Conservation (phyloP, 2,329 filamentous ascomycete species). For the Aspergillus bombycis region DNA sequence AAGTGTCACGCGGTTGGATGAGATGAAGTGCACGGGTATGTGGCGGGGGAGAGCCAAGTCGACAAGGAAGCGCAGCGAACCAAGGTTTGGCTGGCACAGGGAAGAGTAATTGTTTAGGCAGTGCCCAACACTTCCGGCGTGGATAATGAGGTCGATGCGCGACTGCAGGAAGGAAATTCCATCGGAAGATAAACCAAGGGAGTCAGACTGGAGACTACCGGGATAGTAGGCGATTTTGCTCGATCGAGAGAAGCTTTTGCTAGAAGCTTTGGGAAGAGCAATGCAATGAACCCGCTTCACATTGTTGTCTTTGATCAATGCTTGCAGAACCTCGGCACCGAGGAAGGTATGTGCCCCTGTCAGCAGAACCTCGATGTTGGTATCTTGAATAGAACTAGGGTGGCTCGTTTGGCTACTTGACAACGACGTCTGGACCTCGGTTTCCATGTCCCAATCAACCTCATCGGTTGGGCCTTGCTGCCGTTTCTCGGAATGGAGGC, state of each 20-base stretch:
- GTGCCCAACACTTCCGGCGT: slow-evolving; percentile 5
- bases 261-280: not conserved
- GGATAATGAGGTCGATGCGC: slow-evolving; percentile 6
- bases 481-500: too few species aligned
- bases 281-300: slow-evolving; percentile 2
- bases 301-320: not conserved
- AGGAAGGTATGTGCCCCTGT: slow-evolving; percentile 7
- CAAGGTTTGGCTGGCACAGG: slow-evolving; percentile 3
- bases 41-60: not conserved
- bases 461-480: too few species aligned
- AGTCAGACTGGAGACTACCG: not conserved
- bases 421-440: too few species aligned
- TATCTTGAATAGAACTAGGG: too few species aligned
- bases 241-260: not conserved
- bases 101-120: slow-evolving; percentile 8
- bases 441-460: too few species aligned
- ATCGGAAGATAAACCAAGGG: too few species aligned
- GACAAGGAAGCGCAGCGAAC: slow-evolving; percentile 4
- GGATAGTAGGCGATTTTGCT: not conserved
- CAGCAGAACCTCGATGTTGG: not conserved
- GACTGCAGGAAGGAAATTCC: not conserved
- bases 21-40: slow-evolving; percentile 10
- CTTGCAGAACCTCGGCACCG: not conserved
- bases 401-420: too few species aligned
- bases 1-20: slow-evolving; percentile 3